Evolutionary conservation across 345 rosid genomes (phyloP).

Genomic region (Pugionium cornutum): DNA sequence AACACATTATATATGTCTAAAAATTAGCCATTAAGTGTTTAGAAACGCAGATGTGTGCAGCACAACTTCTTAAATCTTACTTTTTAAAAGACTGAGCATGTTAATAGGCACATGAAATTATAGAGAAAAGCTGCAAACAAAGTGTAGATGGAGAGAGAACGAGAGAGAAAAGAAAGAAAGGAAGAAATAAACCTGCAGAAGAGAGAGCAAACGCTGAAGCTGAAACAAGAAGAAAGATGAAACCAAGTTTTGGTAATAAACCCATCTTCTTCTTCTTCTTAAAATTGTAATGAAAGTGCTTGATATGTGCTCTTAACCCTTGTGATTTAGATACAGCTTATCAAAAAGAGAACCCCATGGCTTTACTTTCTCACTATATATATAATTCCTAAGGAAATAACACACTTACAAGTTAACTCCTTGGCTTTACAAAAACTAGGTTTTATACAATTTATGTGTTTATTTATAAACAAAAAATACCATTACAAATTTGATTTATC

Average conservation of each 20-base stretch:
- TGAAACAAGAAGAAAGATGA: slow-evolving; percentile 57
- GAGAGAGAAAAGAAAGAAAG: neutral
- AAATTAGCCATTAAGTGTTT: neutral
- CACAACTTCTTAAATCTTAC: slow-evolving; percentile 9
- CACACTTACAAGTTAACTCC: slow-evolving; percentile 5
- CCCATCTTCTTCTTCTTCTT: slow-evolving; percentile 39
- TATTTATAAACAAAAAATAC: neutral
- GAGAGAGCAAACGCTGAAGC: slow-evolving; percentile 47
- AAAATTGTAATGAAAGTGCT: slow-evolving; percentile 15
- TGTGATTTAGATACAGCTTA: slow-evolving; percentile 18
- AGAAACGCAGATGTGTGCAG: slow-evolving; percentile 28
- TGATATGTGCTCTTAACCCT: slow-evolving; percentile 20
- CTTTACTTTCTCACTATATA: slow-evolving; percentile 36
- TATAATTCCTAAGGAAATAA: slow-evolving; percentile 16
- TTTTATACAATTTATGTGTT: neutral
- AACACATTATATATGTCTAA: neutral
- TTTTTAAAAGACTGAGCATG: slow-evolving; percentile 30
- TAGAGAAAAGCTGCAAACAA: slow-evolving; percentile 34
- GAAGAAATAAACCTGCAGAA: slow-evolving; percentile 47
- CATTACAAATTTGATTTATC: neutral
- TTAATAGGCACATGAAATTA: slow-evolving; percentile 34
- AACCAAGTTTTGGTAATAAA: slow-evolving; percentile 41
- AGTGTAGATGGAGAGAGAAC: neutral
- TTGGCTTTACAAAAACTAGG: neutral
- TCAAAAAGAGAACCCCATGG: slow-evolving; percentile 33